Base-by-base conservation (phyloP, 208 protist species). In the Crithidia fasciculata region DNA sequence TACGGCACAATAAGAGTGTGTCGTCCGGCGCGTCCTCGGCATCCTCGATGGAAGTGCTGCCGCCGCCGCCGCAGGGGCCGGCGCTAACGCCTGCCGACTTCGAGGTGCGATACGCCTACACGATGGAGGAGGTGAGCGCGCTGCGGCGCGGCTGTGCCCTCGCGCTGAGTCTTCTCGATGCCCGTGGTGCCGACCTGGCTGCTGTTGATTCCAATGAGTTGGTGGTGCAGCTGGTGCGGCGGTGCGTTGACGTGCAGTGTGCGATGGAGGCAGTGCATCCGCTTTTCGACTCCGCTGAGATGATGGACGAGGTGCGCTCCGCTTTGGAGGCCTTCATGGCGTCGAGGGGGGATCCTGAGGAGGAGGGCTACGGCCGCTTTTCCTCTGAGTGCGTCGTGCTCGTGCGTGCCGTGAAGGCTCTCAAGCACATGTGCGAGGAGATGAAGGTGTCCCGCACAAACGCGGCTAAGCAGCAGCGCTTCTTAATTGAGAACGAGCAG, bases 221-320 rank as follows among this genome's bases (percentile, higher is more conserved):
- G 13, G 39, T 80, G 9, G 49, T 80, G 61, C 69, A 76, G 44
- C 76, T 91, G n/a, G 60, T 86, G 44, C 67, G 69, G 50, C 41
- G 28, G 18, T 83, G 80, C 10, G 67, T 79, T 6, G 80, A 84
- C 18, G 81, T 88, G 40, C 77, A 85, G 16, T 41, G 68, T 9
- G 80, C 79, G 39, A 71, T 82, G 47, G 55, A 72, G 43, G 41
- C 79, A 56, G 75, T 58, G 8, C 49, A 73, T n/a, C 52, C 66
- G 7, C 41, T 79, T 2, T 83, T 83, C 13, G 69, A 59, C 50
- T 19, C 60, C 10, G 39, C 36, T 3, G 19, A 57, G 18, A 49
- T 55, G 19, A 78, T 78, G n/a, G 59, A 43, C 5, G 77, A 71
- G 59, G 53, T 72, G 58, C 50, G 45, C 2, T 12, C 39, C 7